Conservation (phyloP, 331 rosid genomes). For the Quercus tomentella region DNA sequence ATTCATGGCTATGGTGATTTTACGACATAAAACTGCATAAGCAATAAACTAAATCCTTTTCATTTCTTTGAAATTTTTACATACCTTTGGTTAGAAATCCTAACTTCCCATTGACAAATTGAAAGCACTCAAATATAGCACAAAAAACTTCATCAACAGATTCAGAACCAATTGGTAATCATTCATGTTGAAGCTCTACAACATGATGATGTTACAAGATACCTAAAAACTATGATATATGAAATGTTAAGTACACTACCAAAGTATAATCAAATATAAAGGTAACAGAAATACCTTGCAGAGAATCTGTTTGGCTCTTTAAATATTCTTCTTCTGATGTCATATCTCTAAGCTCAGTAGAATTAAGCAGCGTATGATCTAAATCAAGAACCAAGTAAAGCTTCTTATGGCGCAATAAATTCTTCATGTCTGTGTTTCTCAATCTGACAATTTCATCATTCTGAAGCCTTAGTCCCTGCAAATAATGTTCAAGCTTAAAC, state of each 20-base stretch:
- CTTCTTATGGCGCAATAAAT: constrained; percentile 38
- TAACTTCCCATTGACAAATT: background rate
- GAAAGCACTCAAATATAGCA: background rate
- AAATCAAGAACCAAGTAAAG: constrained; percentile 78
- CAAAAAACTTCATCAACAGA: background rate
- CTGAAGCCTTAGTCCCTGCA: constrained; percentile 67
- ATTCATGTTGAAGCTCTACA: background rate
- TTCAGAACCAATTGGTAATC: background rate
- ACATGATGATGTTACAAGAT: background rate
- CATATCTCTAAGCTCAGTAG: constrained; percentile 52
- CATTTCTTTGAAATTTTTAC: background rate
- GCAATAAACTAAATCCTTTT: background rate
- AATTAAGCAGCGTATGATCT: constrained; percentile 72
- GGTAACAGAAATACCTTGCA: constrained; percentile 36
- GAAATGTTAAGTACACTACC: constrained; percentile 9
- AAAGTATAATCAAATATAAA: constrained; percentile 13
- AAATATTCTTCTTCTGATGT: constrained; percentile 63
- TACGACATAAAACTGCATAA: background rate
- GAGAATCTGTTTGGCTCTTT: constrained; percentile 51
- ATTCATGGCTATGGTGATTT: background rate
- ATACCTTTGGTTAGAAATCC: background rate
- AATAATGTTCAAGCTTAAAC: background rate
- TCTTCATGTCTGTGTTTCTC: constrained; percentile 64
- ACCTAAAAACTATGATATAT: background rate
- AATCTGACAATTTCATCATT: constrained; percentile 66